phyloP scores from a whole-genome alignment of 176 grass and related monocot genomes.

The Tillandsia leiboldiana region DNA sequence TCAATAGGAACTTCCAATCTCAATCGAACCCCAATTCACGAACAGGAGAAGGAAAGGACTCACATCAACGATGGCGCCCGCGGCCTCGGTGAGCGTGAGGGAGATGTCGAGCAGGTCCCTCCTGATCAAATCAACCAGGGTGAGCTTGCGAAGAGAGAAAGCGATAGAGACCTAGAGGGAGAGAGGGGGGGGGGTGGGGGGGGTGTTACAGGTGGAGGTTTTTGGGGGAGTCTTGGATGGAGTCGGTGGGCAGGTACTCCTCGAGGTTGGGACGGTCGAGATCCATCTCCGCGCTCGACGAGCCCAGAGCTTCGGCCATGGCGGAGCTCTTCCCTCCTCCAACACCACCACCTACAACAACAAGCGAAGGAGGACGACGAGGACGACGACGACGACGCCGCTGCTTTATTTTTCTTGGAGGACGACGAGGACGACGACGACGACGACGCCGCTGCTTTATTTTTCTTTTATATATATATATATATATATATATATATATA shows the following conservation, averaged over 20 bases:
- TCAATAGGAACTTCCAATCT: neutral
- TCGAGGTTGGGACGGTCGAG: slow-evolving; percentile 79
- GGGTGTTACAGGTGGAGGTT: slow-evolving; percentile 50
- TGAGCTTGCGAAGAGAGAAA: neutral
- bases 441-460: neutral
- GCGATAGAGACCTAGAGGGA: neutral
- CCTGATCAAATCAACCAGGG: slow-evolving; percentile 28
- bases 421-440: no score
- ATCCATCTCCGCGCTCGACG: slow-evolving; percentile 47
- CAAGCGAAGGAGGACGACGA: neutral
- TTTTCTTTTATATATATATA: neutral
- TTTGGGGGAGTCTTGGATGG: slow-evolving; percentile 40
- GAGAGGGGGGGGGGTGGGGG: neutral
- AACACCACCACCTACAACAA: neutral
- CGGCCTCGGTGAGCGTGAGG: slow-evolving; percentile 75
- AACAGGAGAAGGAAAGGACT: slow-evolving; percentile 17
- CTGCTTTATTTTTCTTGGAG: neutral
- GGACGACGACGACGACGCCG: no score
- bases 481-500: no score
- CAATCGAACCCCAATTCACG: neutral
- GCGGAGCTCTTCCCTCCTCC: neutral
- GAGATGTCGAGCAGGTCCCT: slow-evolving; percentile 96
- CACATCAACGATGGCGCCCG: slow-evolving; percentile 94
- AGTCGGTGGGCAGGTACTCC: slow-evolving; percentile 59
- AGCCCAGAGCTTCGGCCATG: slow-evolving; percentile 22